These are phyloP conservation scores for Globisporangium paddicum DNA, from an alignment of 352 stramenopile species.

Conservation along the genomic window DNA sequence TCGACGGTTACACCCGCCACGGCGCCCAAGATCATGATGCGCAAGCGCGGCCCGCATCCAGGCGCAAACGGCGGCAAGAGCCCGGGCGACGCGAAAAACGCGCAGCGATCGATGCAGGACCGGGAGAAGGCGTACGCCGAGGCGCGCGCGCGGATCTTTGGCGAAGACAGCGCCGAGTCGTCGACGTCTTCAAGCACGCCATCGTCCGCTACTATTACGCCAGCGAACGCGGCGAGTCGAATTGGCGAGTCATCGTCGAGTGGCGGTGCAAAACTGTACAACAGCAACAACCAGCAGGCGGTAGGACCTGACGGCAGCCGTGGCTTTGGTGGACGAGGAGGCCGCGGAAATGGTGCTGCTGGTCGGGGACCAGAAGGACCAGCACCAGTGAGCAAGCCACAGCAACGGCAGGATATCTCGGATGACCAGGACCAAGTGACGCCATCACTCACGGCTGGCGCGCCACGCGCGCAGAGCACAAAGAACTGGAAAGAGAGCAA, in stretches of 20 bases:
- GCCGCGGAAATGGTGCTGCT: conserved; percentile 1
- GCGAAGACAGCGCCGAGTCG: conserved; percentile 37
- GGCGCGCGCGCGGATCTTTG: conserved; percentile 93
- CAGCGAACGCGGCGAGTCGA: neutral
- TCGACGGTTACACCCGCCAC: conserved; percentile 60
- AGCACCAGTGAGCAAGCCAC: neutral
- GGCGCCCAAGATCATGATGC: conserved; percentile 92
- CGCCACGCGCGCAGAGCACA: conserved; percentile 10
- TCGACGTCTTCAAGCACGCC: conserved; percentile 14
- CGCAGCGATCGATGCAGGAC: conserved; percentile 82
- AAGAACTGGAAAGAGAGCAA: conserved; percentile 89
- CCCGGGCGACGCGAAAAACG: conserved; percentile 34
- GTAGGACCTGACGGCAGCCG: conserved; percentile 49
- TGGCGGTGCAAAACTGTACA: conserved; percentile 7
- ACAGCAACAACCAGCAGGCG: conserved; percentile 35
- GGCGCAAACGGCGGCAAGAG: conserved; percentile 27
- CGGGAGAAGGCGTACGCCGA: conserved; percentile 93
- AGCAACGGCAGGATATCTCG: neutral
- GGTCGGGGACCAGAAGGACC: neutral
- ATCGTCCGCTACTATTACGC: conserved; percentile 1
- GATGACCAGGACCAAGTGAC: neutral
- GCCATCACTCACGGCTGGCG: neutral
- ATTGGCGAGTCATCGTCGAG: conserved; percentile 1
- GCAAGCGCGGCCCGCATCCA: conserved; percentile 45
- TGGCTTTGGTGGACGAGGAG: conserved; percentile 25